Evolutionary conservation across 2,329 filamentous ascomycete species (phyloP).

Genomic region (Oidium heveae): DNA sequence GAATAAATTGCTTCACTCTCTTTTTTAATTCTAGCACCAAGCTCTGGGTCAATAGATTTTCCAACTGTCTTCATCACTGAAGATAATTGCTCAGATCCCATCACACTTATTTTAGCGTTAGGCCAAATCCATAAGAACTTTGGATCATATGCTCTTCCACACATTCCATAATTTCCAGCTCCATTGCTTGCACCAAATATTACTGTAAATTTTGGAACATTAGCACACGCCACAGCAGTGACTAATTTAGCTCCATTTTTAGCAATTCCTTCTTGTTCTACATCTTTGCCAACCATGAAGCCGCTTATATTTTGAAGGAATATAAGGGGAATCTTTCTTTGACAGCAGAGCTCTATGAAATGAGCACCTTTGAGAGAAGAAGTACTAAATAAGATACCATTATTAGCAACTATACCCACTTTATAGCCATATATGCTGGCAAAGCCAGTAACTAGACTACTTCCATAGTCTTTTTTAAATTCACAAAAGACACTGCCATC

Average conservation of each 20-base stretch:
- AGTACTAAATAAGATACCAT: slow-evolving; percentile 79
- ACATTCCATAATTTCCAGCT: slow-evolving; percentile 97
- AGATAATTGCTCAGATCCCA: slow-evolving; percentile 81
- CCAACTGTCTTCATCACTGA: slow-evolving; percentile 91
- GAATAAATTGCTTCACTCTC: slow-evolving; percentile 82
- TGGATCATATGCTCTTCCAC: slow-evolving; percentile 76
- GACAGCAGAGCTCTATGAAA: slow-evolving; percentile 84
- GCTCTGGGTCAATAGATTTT: slow-evolving; percentile 50
- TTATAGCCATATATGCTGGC: slow-evolving; percentile 71
- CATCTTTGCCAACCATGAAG: slow-evolving; percentile 91
- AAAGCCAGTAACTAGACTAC: slow-evolving; percentile 77
- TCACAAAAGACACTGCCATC: slow-evolving; percentile 77
- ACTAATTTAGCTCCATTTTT: slow-evolving; percentile 97
- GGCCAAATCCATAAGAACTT: slow-evolving; percentile 94
- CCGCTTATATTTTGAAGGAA: slow-evolving; percentile 94
- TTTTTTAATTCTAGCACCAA: slow-evolving; percentile 63
- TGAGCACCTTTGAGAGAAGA: slow-evolving; percentile 84
- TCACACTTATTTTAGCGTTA: slow-evolving; percentile 84
- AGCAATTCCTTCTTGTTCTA: slow-evolving; percentile 83
- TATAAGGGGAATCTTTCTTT: slow-evolving; percentile 68
- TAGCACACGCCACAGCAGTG: slow-evolving; percentile 76
- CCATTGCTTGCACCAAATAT: slow-evolving; percentile 85
- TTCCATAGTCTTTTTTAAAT: slow-evolving; percentile 82
- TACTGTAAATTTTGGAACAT: slow-evolving; percentile 91
- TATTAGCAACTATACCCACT: slow-evolving; percentile 86